These are phyloP conservation scores for Chalara sp. DNA, from an alignment of 2,329 filamentous ascomycete genomes.

Conservation along the genomic window DNA sequence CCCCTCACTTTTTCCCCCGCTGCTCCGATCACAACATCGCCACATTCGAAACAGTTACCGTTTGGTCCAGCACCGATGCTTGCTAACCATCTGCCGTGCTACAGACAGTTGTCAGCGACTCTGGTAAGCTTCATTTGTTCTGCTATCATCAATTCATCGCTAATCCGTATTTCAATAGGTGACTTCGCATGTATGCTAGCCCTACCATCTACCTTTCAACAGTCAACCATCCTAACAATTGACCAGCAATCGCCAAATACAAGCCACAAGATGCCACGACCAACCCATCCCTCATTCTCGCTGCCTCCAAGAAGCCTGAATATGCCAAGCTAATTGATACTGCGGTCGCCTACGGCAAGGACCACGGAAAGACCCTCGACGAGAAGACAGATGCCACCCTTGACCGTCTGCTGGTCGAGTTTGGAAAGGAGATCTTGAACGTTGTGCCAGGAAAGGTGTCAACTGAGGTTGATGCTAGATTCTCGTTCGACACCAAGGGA, in stretches of 20 bases:
- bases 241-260: slow-evolving; percentile 91
- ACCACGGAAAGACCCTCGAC: slow-evolving; percentile 60
- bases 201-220: slow-evolving; percentile 5
- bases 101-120: slow-evolving; percentile 93
- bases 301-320: slow-evolving; percentile 95
- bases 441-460: slow-evolving; percentile 98
- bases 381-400: slow-evolving; percentile 84
- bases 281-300: slow-evolving; percentile 98
- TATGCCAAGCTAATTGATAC: slow-evolving; percentile 88
- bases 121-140: slow-evolving; percentile 53
- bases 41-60: too few relatives aligned
- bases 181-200: slow-evolving; percentile 67
- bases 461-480: slow-evolving; percentile 92
- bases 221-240: slow-evolving; percentile 9
- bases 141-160: slow-evolving; percentile 8
- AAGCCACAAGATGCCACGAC: slow-evolving; percentile 99
- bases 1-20: not conserved
- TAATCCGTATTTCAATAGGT: slow-evolving; percentile 38
- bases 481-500: slow-evolving; percentile 90
- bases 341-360: slow-evolving; percentile 81
- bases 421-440: slow-evolving; percentile 94
- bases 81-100: slow-evolving; percentile 1
- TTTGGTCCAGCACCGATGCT: not conserved
- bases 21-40: too few relatives aligned
- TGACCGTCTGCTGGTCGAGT: slow-evolving; percentile 92